These are phyloP conservation scores for Raphanus hybrid DNA, from an alignment of 441 rosid genomes.

Conservation along the genomic window DNA sequence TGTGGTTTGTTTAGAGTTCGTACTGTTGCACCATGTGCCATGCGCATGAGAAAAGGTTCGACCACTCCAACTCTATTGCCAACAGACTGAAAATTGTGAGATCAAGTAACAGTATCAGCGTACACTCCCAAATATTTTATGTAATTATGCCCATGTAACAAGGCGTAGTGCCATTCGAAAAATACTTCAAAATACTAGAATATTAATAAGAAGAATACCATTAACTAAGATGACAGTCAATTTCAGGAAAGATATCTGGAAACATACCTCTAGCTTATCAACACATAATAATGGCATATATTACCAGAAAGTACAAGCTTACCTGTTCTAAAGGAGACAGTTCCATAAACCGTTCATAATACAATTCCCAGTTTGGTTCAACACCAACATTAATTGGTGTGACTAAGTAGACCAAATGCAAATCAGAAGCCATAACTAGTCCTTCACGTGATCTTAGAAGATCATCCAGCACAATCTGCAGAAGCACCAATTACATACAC, in stretches of 20 bases:
- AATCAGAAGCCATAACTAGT: slow-evolving; percentile 96
- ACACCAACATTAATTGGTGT: slow-evolving; percentile 96
- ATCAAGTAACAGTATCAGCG: slow-evolving; percentile 36
- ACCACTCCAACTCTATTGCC: slow-evolving; percentile 95
- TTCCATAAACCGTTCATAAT: slow-evolving; percentile 88
- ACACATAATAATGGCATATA: slow-evolving; percentile 15
- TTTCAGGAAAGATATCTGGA: slow-evolving; percentile 19
- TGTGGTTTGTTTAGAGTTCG: slow-evolving; percentile 54
- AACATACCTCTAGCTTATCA: slow-evolving; percentile 19
- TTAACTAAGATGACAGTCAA: slow-evolving; percentile 19
- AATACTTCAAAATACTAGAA: slow-evolving; percentile 3
- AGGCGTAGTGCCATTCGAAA: slow-evolving; percentile 12
- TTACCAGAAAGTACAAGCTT: slow-evolving; percentile 35
- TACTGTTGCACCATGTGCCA: slow-evolving; percentile 98
- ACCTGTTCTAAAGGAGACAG: slow-evolving; percentile 94
- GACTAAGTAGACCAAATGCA: slow-evolving; percentile 91
- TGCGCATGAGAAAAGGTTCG: slow-evolving; percentile 98
- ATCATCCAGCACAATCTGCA: slow-evolving; percentile 93
- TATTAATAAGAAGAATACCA: slow-evolving; percentile 14
- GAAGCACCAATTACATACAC: slow-evolving; percentile 41
- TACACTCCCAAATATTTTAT: background rate
- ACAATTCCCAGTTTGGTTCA: slow-evolving; percentile 98
- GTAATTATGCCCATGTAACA: slow-evolving; percentile 20
- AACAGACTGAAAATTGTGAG: slow-evolving; percentile 74
- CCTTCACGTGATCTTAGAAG: slow-evolving; percentile 98